Evolutionary conservation across 2,329 filamentous ascomycete genomes (phyloP).

Genomic region (Trichoderma sp.): DNA sequence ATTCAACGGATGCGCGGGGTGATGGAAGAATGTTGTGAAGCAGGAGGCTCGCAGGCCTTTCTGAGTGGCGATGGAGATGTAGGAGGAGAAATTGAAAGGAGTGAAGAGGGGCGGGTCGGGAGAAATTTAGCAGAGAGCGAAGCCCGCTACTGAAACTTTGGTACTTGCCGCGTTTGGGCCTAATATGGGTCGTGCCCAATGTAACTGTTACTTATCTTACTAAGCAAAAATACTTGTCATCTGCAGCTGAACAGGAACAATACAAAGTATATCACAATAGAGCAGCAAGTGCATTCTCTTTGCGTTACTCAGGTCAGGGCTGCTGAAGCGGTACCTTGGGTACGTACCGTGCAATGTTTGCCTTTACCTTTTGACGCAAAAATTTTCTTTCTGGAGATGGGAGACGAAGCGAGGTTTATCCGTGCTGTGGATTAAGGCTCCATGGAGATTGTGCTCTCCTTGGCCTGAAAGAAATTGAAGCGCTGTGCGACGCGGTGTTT

Average conservation of each 20-base stretch:
- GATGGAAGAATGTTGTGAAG: slow-evolving; percentile 2
- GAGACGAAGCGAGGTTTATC: slow-evolving; percentile 6
- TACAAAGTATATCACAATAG: not conserved
- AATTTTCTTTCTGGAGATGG: not conserved
- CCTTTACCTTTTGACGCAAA: not conserved
- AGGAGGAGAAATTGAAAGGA: slow-evolving; percentile 18
- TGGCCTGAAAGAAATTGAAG: not conserved
- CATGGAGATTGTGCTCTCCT: not conserved
- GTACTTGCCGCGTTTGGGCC: slow-evolving; percentile 4
- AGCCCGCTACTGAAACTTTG: slow-evolving; percentile 14
- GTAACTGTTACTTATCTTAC: not conserved
- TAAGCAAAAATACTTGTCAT: not conserved
- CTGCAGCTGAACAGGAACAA: not conserved
- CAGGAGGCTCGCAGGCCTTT: not conserved
- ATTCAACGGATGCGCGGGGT: not conserved
- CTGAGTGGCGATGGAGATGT: slow-evolving; percentile 12
- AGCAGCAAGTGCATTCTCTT: not conserved
- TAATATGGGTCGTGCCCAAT: not conserved
- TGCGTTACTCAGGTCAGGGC: not conserved
- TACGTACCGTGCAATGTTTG: slow-evolving; percentile 5
- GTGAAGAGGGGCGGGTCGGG: slow-evolving; percentile 17
- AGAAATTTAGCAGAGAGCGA: slow-evolving; percentile 3
- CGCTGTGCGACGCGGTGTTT: not conserved
- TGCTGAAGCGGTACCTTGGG: not conserved
- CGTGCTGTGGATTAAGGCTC: not conserved